These are phyloP conservation scores for Globisporangium orthogonon DNA, from an alignment of 352 stramenopile species.

Conservation along the genomic window DNA sequence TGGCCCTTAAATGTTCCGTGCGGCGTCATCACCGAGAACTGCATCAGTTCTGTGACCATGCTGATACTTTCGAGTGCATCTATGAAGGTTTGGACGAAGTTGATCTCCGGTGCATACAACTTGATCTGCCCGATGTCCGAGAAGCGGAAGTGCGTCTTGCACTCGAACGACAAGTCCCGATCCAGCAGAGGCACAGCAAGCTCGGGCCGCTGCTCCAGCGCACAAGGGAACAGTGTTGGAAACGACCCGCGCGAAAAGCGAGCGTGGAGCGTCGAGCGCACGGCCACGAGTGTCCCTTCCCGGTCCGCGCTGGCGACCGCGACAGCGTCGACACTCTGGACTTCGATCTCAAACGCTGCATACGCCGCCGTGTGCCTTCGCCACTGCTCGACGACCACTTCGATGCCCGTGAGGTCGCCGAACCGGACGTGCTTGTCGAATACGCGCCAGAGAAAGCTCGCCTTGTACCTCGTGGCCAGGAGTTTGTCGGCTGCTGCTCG, in stretches of 20 bases:
- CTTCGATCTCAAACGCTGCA: slow-evolving; percentile 5
- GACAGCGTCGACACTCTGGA: slow-evolving; percentile 2
- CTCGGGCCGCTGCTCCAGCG: background rate
- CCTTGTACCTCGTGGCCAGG: slow-evolving; percentile 2
- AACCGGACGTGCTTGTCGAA: slow-evolving; percentile 10
- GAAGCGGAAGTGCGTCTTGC: slow-evolving; percentile 11
- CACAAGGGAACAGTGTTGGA: slow-evolving; percentile 9
- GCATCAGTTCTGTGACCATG: slow-evolving; percentile 7
- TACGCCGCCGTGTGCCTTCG: slow-evolving; percentile 16
- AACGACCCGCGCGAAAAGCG: slow-evolving; percentile 7
- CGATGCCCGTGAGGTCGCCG: slow-evolving; percentile 10
- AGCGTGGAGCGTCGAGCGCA: slow-evolving; percentile 5
- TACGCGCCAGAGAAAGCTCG: slow-evolving; percentile 12
- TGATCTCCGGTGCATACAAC: slow-evolving; percentile 6
- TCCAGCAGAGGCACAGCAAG: slow-evolving; percentile 4
- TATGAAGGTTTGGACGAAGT: slow-evolving; percentile 9
- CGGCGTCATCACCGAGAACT: slow-evolving; percentile 4
- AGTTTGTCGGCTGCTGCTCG: background rate
- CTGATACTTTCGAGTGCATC: background rate
- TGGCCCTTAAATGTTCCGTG: background rate
- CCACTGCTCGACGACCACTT: slow-evolving; percentile 19
- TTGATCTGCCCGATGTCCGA: slow-evolving; percentile 2
- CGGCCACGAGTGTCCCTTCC: slow-evolving; percentile 4
- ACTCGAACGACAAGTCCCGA: slow-evolving; percentile 11
- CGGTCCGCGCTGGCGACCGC: slow-evolving; percentile 1